Evolutionary conservation across 2,329 filamentous ascomycete species (phyloP).

Genomic region (Neonectria hederae): DNA sequence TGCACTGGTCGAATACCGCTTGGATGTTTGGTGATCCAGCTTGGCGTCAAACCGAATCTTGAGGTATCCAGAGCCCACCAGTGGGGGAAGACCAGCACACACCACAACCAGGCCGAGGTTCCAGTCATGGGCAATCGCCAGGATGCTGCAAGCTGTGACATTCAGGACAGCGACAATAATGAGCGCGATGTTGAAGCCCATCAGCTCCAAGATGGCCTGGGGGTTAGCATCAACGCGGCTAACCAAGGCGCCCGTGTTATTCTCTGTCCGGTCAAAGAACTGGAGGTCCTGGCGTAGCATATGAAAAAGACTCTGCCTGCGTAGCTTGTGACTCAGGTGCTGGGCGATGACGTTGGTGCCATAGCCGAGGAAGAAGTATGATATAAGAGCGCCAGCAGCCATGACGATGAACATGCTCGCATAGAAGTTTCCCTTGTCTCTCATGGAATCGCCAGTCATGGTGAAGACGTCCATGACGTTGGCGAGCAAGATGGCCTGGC

Average conservation of each 20-base stretch:
- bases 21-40: slow-evolving; percentile 50
- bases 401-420: slow-evolving; percentile 65
- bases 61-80: slow-evolving; percentile 50
- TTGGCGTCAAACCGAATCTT: slow-evolving; percentile 53
- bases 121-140: slow-evolving; percentile 58
- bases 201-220: slow-evolving; percentile 53
- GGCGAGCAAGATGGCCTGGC: slow-evolving; percentile 55
- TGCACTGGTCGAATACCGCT: slow-evolving; percentile 49
- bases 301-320: slow-evolving; percentile 40
- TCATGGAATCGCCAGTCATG: slow-evolving; percentile 45
- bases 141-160: slow-evolving; percentile 49
- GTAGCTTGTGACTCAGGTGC: slow-evolving; percentile 38
- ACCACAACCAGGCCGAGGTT: slow-evolving; percentile 60
- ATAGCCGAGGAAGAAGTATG: slow-evolving; percentile 54
- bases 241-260: slow-evolving; percentile 50
- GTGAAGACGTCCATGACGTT: slow-evolving; percentile 55
- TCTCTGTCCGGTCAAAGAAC: slow-evolving; percentile 55
- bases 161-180: slow-evolving; percentile 52
- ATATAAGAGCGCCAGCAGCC: slow-evolving; percentile 55
- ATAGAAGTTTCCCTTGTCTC: slow-evolving; percentile 59
- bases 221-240: slow-evolving; percentile 50
- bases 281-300: slow-evolving; percentile 54
- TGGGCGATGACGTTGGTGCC: slow-evolving; percentile 47
- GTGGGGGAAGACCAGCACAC: slow-evolving; percentile 51
- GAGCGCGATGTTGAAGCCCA: slow-evolving; percentile 54